Evolutionary conservation across 768 basidiomycete genomes (phyloP).

Genomic region (Boletus pseudo-olivaceus): DNA sequence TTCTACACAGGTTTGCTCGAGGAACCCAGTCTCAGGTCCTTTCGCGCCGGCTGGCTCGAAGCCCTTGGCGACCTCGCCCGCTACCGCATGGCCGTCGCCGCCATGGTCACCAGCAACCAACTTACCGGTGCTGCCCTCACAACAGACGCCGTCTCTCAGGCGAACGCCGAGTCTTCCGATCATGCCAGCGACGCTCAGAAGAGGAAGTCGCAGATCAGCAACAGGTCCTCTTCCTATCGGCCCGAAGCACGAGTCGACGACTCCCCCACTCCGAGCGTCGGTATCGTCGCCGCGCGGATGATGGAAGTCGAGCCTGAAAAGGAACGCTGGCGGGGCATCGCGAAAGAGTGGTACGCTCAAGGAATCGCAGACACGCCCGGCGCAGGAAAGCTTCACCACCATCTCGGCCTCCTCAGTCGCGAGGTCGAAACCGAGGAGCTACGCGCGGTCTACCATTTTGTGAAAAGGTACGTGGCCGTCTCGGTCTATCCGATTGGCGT

Average conservation of each 20-base stretch:
- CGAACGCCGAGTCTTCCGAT: conserved; percentile 31
- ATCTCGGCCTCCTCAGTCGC: conserved; percentile 82
- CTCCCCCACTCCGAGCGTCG: conserved; percentile 74
- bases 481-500: background rate
- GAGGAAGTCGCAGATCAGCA: conserved; percentile 32
- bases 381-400: conserved; percentile 92
- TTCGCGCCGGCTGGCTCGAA: conserved; percentile 89
- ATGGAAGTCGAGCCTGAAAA: conserved; percentile 88
- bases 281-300: conserved; percentile 73
- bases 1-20: conserved; percentile 91
- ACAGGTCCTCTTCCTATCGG: conserved; percentile 39
- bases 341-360: conserved; percentile 88
- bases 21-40: conserved; percentile 63
- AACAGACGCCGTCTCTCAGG: conserved; percentile 51
- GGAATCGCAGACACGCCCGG: conserved; percentile 89
- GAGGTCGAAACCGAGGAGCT: conserved; percentile 82
- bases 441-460: conserved; percentile 87
- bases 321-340: conserved; percentile 87
- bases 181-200: conserved; percentile 29
- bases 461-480: conserved; percentile 69
- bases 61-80: conserved; percentile 94
- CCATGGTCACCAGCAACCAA: conserved; percentile 58
- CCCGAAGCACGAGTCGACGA: conserved; percentile 59
- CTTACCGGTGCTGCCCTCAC: conserved; percentile 47
- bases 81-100: conserved; percentile 95